Evolutionary conservation across 345 rosid species (phyloP).

Genomic region (Lepidium africanum): DNA sequence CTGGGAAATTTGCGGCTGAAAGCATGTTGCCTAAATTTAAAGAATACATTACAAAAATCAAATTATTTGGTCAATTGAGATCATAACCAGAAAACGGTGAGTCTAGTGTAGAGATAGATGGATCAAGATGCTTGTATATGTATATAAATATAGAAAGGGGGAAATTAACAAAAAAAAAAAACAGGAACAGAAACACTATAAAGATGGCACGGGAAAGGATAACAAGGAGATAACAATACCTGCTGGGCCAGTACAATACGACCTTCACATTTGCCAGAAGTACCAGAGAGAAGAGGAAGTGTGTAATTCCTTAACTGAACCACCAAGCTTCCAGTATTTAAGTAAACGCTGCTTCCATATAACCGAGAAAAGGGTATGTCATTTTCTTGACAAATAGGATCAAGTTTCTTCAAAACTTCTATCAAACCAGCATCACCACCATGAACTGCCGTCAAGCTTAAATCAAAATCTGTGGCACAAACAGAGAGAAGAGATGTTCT

Average conservation of each 20-base stretch:
- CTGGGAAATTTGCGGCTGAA: slow-evolving; percentile 86
- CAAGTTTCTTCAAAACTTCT: slow-evolving; percentile 70
- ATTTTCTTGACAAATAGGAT: slow-evolving; percentile 62
- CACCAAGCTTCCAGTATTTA: slow-evolving; percentile 51
- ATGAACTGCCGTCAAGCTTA: slow-evolving; percentile 65
- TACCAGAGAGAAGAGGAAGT: slow-evolving; percentile 76
- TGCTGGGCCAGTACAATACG: slow-evolving; percentile 86
- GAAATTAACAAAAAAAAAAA: background rate
- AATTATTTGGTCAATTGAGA: background rate
- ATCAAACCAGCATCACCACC: slow-evolving; percentile 92
- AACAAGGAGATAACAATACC: slow-evolving; percentile 37
- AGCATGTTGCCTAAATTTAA: slow-evolving; percentile 74
- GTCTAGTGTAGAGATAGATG: background rate
- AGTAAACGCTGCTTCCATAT: slow-evolving; percentile 68
- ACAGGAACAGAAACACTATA: background rate
- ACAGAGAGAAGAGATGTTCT: slow-evolving; percentile 76
- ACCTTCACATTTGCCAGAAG: slow-evolving; percentile 84
- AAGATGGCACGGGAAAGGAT: background rate
- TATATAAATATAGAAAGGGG: background rate
- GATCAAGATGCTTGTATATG: background rate
- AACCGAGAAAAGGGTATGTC: slow-evolving; percentile 88
- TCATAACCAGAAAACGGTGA: slow-evolving; percentile 2
- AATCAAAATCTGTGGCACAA: slow-evolving; percentile 78
- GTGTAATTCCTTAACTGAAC: slow-evolving; percentile 77
- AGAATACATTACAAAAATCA: slow-evolving; percentile 19